phyloP scores from a whole-genome alignment of 1,139 yeast species.

The Saccharomyces pastorianus region DNA sequence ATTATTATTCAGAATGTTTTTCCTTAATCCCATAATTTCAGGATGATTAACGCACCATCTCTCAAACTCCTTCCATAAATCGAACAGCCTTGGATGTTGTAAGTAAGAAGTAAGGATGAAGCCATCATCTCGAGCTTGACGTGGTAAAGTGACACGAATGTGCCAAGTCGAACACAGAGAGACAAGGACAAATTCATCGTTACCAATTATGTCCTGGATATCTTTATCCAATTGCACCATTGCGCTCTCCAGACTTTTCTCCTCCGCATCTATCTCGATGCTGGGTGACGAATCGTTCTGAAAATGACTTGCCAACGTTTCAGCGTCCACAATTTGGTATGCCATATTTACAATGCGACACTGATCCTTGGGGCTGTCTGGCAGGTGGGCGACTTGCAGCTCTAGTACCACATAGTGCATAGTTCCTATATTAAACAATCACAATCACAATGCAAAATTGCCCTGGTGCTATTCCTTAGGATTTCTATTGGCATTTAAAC shows the following conservation, averaged over 20 bases:
- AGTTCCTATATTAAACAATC: background rate
- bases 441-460: background rate
- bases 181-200: constrained; percentile 57
- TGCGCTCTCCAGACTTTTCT: background rate
- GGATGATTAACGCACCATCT: constrained; percentile 57
- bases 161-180: constrained; percentile 58
- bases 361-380: constrained; percentile 28
- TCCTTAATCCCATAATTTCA: background rate
- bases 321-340: constrained; percentile 23
- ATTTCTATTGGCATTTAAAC: background rate
- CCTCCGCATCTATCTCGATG: background rate
- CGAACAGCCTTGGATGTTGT: constrained; percentile 71
- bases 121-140: constrained; percentile 74
- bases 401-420: constrained; percentile 29
- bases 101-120: constrained; percentile 66
- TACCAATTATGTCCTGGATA: constrained; percentile 12
- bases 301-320: constrained; percentile 11
- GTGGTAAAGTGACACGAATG: constrained; percentile 64
- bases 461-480: background rate
- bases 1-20: background rate
- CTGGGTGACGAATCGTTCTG: background rate
- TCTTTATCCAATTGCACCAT: constrained; percentile 8
- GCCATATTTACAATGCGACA: constrained; percentile 16
- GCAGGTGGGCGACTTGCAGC: constrained; percentile 20
- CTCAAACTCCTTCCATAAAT: constrained; percentile 60